Conservation (phyloP, 1,284 basidiomycete genomes). For the Puccinia coronata region DNA sequence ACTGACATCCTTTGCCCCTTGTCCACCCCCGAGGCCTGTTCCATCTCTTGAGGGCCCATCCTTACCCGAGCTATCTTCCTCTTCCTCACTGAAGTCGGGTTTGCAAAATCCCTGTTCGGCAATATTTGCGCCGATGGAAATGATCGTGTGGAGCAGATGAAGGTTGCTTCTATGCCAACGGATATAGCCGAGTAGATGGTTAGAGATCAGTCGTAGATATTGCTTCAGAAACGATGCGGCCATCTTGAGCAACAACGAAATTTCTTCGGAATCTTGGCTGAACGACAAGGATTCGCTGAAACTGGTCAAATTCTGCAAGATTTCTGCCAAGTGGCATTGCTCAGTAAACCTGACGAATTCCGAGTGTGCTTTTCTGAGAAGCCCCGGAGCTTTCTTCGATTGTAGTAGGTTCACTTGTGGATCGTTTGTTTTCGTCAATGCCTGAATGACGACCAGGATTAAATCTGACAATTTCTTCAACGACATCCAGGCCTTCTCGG, state of each 20-base stretch:
- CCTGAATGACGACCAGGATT: slow-evolving; percentile 69
- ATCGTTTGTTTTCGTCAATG: slow-evolving; percentile 61
- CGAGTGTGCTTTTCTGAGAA: slow-evolving; percentile 55
- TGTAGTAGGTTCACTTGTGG: slow-evolving; percentile 55
- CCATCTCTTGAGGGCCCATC: slow-evolving; percentile 66
- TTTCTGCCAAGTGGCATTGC: slow-evolving; percentile 57
- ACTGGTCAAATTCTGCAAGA: slow-evolving; percentile 55
- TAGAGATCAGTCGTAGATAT: slow-evolving; percentile 65
- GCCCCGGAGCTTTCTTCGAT: slow-evolving; percentile 52
- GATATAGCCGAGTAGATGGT: slow-evolving; percentile 64
- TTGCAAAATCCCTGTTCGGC: slow-evolving; percentile 89
- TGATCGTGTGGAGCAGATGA: slow-evolving; percentile 34
- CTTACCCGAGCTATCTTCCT: slow-evolving; percentile 60
- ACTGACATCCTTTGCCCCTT: slow-evolving; percentile 81
- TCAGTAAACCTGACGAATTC: slow-evolving; percentile 52
- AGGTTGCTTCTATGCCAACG: slow-evolving; percentile 40
- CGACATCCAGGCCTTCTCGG: slow-evolving; percentile 62
- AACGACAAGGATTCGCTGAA: slow-evolving; percentile 53
- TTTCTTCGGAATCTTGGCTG: slow-evolving; percentile 42
- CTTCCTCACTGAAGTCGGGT: slow-evolving; percentile 69
- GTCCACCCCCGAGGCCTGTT: slow-evolving; percentile 80
- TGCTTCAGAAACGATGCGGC: slow-evolving; percentile 69
- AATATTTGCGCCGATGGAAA: slow-evolving; percentile 63
- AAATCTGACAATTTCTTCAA: slow-evolving; percentile 64
- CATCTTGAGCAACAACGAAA: slow-evolving; percentile 58